A percentile compares a stretch with the other conserved stretches of the same genome.
Conservation (phyloP, 768 basidiomycete species). For the Sporobolomyces phaffii region DNA sequence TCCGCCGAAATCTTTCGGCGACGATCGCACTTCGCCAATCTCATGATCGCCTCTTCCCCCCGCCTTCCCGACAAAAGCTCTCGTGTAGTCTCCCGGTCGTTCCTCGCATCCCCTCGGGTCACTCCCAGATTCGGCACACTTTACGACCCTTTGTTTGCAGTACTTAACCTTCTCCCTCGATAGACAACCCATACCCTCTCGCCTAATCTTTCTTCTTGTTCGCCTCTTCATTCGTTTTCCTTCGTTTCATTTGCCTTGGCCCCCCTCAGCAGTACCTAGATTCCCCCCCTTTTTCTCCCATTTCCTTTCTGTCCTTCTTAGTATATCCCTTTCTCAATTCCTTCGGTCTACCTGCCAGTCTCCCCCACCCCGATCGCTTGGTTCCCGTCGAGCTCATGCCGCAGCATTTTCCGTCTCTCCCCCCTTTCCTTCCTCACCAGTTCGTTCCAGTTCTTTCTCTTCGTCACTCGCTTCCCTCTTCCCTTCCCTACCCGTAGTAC, state of each 20-base stretch:
- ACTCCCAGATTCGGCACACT: too few relatives aligned
- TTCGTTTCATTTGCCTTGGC: not conserved
- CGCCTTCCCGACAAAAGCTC: not conserved
- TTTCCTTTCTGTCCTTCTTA: slow-evolving; percentile 8
- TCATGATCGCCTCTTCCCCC: not conserved
- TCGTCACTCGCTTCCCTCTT: not conserved
- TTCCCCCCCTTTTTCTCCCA: not conserved
- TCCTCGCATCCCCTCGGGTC: not conserved
- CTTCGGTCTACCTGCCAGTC: not conserved
- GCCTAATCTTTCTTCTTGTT: not conserved
- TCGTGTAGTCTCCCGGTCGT: not conserved
- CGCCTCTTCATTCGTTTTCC: not conserved
- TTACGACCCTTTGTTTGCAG: too few relatives aligned
- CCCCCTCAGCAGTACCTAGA: slow-evolving; percentile 6
- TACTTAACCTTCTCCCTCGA: too few relatives aligned
- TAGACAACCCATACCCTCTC: not conserved
- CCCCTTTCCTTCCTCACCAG: too few relatives aligned
- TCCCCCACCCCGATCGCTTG: not conserved
- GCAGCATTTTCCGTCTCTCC: not conserved
- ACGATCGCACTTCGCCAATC: slow-evolving; percentile 3
- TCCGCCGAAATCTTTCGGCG: not conserved
- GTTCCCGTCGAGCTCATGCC: too few relatives aligned
- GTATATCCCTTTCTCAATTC: not conserved
- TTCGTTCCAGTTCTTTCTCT: not conserved
- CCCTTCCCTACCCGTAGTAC: too few relatives aligned